Conservation (phyloP, 768 basidiomycete genomes). For the Guyanaporus albipodus region DNA sequence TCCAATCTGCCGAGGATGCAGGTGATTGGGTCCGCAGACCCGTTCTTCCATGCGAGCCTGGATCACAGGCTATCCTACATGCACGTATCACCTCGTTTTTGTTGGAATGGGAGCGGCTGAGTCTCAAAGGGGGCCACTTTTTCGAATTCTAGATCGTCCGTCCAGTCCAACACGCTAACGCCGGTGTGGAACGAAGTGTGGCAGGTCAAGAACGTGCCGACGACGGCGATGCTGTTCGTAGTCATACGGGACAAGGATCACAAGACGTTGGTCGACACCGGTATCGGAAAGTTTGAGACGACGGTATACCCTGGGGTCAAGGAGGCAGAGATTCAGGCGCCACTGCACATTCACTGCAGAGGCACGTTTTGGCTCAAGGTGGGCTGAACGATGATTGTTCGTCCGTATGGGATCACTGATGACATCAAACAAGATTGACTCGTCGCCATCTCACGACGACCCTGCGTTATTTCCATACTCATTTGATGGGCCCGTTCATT, state of each 20-base stretch:
- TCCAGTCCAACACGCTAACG: conserved; percentile 48
- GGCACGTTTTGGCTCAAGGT: conserved; percentile 75
- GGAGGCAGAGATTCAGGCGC: conserved; percentile 59
- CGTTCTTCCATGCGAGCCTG: conserved; percentile 67
- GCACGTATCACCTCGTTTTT: conserved; percentile 36
- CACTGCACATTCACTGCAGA: conserved; percentile 42
- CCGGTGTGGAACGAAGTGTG: conserved; percentile 80
- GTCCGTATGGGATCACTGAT: conserved; percentile 6
- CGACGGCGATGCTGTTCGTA: conserved; percentile 54
- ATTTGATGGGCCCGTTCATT: conserved; percentile 73
- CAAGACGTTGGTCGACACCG: conserved; percentile 53
- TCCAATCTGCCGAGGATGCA: conserved; percentile 68
- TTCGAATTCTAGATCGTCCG: conserved; percentile 53
- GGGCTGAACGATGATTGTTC: background rate
- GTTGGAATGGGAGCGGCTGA: background rate
- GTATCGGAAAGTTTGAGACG: conserved; percentile 59
- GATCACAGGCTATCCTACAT: conserved; percentile 62
- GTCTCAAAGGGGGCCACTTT: conserved; percentile 1
- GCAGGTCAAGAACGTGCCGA: conserved; percentile 70
- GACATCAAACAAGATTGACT: conserved; percentile 46
- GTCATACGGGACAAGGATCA: conserved; percentile 69
- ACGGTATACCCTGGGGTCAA: conserved; percentile 53
- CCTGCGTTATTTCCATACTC: conserved; percentile 49
- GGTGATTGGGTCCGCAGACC: conserved; percentile 58
- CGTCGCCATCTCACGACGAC: conserved; percentile 41